Base-by-base conservation (phyloP, 106 monocot genomes). In the Hemerocallis citrina region DNA sequence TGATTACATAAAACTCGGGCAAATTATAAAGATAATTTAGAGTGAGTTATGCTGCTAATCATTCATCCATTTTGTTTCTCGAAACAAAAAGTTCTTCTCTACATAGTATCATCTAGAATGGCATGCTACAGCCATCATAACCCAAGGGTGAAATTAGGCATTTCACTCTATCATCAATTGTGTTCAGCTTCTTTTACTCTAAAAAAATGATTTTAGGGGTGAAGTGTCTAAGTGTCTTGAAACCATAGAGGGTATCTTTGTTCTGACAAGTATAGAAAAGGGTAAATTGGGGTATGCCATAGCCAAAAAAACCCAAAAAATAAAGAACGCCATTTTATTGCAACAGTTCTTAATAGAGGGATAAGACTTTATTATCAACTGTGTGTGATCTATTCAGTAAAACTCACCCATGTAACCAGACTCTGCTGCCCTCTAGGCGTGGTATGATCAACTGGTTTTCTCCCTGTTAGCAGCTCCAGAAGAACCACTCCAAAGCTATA, bases 401-500 rank as follows among this genome's bases (percentile, higher is more conserved):
- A 48, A 49, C 86, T 81, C 64, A 92, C 92, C 92, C 92, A 92
- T 52, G 92, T 92, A 52, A 92, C 92, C 3, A 92, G 70, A 74
- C 87, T 87, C 58, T 92, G 92, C 55, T 92, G 92, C 10, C 92
- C 92, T 75, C 92, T 80, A 42, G 92, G 92, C 92, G 87, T 87
- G 50, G 87, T 92, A 54, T 87, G 92, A 43, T 92, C 92, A 52
- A 92, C 86, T 38, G 92, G 92, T 66, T 92, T 92, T 70, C 92
- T 75, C 36, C 92, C 92, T 0, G 92, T 87, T 48, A 92, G 78
- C 57, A 92, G 92, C 75, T 92, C 92, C 67, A 92, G 64, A 72
- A 92, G 83, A 70, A 92, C 92, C 34, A 92, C 92, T 20, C 92
- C 92, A 68, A 81, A 92, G 72, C 92, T 87, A 78, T 92, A 92